These are phyloP conservation scores for Prunus yedoensis DNA, from an alignment of 331 rosid genomes.

Conservation along the genomic window DNA sequence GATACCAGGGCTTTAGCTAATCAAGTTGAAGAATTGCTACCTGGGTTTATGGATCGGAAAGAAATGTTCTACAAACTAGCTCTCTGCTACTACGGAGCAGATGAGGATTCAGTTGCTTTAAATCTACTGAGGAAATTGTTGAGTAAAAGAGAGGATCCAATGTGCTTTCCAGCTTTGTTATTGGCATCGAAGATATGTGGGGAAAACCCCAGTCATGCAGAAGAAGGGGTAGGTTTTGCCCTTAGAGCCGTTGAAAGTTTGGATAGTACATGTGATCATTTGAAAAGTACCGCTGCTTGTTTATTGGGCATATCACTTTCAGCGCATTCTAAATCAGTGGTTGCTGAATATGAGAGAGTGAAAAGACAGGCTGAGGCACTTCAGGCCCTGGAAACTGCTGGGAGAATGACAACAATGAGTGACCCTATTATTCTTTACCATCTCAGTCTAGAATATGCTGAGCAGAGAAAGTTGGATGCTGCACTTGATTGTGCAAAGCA, in stretches of 20 bases:
- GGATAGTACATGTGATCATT: constrained; percentile 56
- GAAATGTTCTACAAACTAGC: constrained; percentile 62
- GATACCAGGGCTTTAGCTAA: constrained; percentile 67
- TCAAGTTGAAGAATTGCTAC: constrained; percentile 75
- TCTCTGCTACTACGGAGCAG: constrained; percentile 81
- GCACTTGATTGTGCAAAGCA: constrained; percentile 61
- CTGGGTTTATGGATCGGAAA: constrained; percentile 52
- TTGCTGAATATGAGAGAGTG: constrained; percentile 61
- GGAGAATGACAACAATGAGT: constrained; percentile 52
- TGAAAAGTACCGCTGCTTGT: constrained; percentile 59
- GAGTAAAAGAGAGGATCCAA: constrained; percentile 58
- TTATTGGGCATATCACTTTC: constrained; percentile 84
- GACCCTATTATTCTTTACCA: constrained; percentile 58
- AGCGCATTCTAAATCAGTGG: constrained; percentile 50
- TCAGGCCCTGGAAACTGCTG: constrained; percentile 60
- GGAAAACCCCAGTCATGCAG: constrained; percentile 47
- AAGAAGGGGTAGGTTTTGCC: constrained; percentile 62
- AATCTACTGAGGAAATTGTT: constrained; percentile 67
- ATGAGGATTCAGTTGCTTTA: constrained; percentile 64
- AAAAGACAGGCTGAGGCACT: constrained; percentile 67
- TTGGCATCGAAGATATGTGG: constrained; percentile 87
- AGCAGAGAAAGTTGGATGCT: constrained; percentile 74
- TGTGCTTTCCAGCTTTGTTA: constrained; percentile 60
- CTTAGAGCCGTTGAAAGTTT: constrained; percentile 49
- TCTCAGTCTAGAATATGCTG: constrained; percentile 71